Conservation (phyloP, 306 rosid genomes). For the Alnus glutinosa region DNA sequence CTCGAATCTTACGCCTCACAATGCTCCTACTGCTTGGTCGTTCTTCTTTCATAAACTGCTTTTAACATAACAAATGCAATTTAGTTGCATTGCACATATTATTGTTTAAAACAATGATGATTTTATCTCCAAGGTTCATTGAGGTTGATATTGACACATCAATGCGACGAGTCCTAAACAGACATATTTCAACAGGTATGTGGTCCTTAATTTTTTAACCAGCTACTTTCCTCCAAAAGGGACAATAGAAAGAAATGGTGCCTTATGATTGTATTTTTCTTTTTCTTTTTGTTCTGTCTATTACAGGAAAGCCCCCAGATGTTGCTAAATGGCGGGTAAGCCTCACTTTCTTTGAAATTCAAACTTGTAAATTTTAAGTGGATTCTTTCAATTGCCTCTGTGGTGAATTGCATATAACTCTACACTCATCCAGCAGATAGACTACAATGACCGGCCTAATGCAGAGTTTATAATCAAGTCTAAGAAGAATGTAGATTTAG, state of each 20-base stretch:
- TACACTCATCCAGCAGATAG: slow-evolving; percentile 52
- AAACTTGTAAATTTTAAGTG: not conserved
- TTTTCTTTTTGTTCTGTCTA: not conserved
- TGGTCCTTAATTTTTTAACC: slow-evolving; percentile 4
- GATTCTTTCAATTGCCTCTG: not conserved
- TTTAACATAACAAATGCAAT: not conserved
- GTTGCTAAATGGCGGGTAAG: slow-evolving; percentile 83
- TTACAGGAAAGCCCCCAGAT: slow-evolving; percentile 65
- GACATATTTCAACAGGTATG: slow-evolving; percentile 87
- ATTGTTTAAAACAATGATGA: slow-evolving; percentile 27
- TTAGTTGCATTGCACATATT: not conserved
- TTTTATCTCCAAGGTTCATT: slow-evolving; percentile 58
- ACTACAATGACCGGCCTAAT: slow-evolving; percentile 80
- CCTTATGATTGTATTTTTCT: not conserved
- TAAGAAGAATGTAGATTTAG: slow-evolving; percentile 71
- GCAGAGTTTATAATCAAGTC: slow-evolving; percentile 80
- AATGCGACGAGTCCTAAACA: slow-evolving; percentile 77
- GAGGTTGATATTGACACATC: slow-evolving; percentile 70
- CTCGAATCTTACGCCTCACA: not conserved
- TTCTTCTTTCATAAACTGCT: not conserved
- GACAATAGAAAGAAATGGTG: slow-evolving; percentile 3
- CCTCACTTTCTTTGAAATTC: slow-evolving; percentile 3
- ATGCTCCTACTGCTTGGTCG: slow-evolving; percentile 4
- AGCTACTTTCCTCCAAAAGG: slow-evolving; percentile 7
- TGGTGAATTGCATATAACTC: not conserved